Conservation (phyloP, 306 rosid genomes). For the Geum urbanum region DNA sequence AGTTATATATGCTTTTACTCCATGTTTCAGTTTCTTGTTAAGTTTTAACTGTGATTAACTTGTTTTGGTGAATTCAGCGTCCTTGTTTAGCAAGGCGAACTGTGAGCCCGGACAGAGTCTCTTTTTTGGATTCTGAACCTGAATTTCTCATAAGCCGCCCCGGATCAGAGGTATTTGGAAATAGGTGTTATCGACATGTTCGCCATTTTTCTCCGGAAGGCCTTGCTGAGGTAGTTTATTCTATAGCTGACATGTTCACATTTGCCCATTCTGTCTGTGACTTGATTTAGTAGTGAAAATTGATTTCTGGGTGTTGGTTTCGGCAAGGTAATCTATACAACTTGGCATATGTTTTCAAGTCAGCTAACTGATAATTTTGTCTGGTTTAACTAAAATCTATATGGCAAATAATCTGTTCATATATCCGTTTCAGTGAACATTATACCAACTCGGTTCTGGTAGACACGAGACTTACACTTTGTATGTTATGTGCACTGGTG, state of each 20-base stretch:
- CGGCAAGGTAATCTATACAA: not conserved
- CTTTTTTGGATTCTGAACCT: conserved; percentile 57
- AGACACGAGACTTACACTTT: not conserved
- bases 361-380: not conserved
- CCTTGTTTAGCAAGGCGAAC: conserved; percentile 52
- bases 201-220: conserved; percentile 66
- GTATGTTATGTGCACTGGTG: conserved; percentile 3
- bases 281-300: not conserved
- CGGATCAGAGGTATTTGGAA: conserved; percentile 47
- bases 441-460: not conserved
- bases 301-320: not conserved
- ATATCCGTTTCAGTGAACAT: not conserved
- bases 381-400: not conserved
- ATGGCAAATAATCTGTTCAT: not conserved
- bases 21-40: not conserved
- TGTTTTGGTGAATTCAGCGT: conserved; percentile 46
- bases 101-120: conserved; percentile 47
- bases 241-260: not conserved
- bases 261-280: not conserved
- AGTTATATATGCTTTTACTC: not conserved
- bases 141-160: conserved; percentile 42
- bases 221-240: conserved; percentile 63
- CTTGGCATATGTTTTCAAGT: not conserved
- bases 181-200: conserved; percentile 54
- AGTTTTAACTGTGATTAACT: conserved; percentile 1